Evolutionary conservation across 805 yeast genomes (phyloP).

Genomic region (Schwanniomyces yamadae): DNA sequence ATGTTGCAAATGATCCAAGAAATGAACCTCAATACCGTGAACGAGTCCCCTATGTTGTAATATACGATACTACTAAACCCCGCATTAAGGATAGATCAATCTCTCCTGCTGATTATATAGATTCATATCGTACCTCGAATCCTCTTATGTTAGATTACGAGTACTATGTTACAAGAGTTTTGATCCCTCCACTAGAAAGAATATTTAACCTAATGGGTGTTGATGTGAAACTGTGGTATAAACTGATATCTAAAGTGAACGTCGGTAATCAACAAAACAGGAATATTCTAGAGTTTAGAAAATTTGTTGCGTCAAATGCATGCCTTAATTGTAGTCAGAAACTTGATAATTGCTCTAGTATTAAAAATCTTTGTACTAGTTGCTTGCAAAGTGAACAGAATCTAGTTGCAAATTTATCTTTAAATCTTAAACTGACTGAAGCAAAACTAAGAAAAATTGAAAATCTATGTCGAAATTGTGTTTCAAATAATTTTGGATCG

Average conservation of each 20-base stretch:
- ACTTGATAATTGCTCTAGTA: constrained; percentile 1
- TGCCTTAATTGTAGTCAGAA: constrained; percentile 29
- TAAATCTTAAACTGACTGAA: constrained; percentile 24
- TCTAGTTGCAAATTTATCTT: constrained; percentile 30
- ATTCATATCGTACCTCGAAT: constrained; percentile 24
- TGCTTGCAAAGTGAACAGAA: constrained; percentile 31
- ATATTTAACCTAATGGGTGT: constrained; percentile 82
- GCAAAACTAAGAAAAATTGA: constrained; percentile 11
- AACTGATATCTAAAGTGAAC: no score
- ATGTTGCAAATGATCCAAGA: constrained; percentile 62
- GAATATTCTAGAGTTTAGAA: constrained; percentile 11
- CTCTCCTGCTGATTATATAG: constrained; percentile 72
- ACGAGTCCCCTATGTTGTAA: constrained; percentile 83
- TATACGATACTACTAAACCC: constrained; percentile 52
- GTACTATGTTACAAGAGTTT: constrained; percentile 78
- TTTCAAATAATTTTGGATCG: constrained; percentile 13
- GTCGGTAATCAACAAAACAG: constrained; percentile 38
- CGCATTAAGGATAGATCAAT: constrained; percentile 74
- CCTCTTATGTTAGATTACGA: constrained; percentile 66
- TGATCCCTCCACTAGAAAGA: constrained; percentile 88
- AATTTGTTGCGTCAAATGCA: constrained; percentile 14
- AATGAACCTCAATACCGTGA: constrained; percentile 86
- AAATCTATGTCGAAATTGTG: constrained; percentile 21
- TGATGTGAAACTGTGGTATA: constrained; percentile 73
- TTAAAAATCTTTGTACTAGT: constrained; percentile 15